Conservation (phyloP, 257 asterid genomes). For the Sherardia arvensis region DNA sequence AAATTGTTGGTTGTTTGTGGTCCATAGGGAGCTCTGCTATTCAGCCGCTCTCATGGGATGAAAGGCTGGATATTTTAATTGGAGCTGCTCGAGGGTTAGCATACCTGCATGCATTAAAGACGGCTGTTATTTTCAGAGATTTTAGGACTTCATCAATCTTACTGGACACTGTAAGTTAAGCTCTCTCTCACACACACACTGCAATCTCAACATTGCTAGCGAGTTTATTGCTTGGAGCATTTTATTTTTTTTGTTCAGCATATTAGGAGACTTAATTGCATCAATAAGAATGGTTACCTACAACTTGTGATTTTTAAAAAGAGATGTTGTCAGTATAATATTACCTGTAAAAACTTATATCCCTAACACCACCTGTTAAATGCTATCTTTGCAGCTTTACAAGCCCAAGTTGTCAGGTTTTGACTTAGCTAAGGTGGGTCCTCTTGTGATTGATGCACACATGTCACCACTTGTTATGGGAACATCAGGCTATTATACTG, state of each 20-base stretch:
- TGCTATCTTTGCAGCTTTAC: constrained; percentile 32
- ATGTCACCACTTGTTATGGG: constrained; percentile 48
- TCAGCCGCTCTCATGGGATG: constrained; percentile 66
- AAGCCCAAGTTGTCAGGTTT: constrained; percentile 58
- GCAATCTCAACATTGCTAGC: not conserved
- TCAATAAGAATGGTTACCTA: not conserved
- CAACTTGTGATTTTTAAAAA: not conserved
- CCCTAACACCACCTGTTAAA: not conserved
- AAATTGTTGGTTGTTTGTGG: not conserved
- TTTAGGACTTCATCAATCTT: constrained; percentile 63
- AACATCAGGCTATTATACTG: constrained; percentile 57
- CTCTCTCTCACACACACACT: not conserved
- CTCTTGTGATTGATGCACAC: constrained; percentile 40
- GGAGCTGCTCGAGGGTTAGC: constrained; percentile 74
- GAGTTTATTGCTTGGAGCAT: not conserved
- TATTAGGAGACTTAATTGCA: not conserved
- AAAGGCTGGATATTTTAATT: constrained; percentile 40
- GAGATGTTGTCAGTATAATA: not conserved
- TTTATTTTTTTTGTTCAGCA: not conserved
- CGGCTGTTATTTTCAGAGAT: constrained; percentile 50
- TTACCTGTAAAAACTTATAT: constrained; percentile 1
- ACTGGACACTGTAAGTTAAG: constrained; percentile 50
- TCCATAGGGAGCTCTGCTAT: constrained; percentile 53
- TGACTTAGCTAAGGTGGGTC: constrained; percentile 48
- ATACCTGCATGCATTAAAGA: constrained; percentile 45